phyloP scores from a whole-genome alignment of 176 grass and related monocot genomes.

The Cocos nucifera region DNA sequence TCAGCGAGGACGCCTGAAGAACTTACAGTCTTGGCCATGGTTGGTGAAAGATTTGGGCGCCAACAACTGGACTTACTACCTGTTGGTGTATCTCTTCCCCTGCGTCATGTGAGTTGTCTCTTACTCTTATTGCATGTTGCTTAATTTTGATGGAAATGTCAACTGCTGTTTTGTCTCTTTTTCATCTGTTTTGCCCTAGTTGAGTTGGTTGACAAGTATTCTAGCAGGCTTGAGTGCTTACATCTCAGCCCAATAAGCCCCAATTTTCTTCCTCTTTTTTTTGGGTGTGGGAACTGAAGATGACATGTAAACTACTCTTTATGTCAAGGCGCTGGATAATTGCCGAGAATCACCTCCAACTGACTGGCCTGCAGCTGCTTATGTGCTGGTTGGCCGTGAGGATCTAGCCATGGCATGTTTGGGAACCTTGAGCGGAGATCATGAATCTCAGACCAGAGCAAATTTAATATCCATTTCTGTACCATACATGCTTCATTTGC shows the following conservation, averaged over 20 bases:
- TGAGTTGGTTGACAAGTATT: no score
- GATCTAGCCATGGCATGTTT: conserved; percentile 63
- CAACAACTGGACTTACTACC: conserved; percentile 83
- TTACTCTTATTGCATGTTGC: background rate
- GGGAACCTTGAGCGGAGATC: conserved; percentile 45
- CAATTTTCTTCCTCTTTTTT: no score
- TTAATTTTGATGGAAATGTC: no score
- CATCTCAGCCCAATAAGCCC: no score
- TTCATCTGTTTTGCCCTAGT: no score
- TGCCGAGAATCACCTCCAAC: conserved; percentile 78
- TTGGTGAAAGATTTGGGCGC: conserved; percentile 77
- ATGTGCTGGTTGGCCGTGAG: conserved; percentile 84
- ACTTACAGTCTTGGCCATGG: conserved; percentile 81
- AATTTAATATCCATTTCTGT: conserved; percentile 73
- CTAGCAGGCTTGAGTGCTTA: no score
- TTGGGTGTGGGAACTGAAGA: no score
- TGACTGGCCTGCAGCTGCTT: conserved; percentile 81
- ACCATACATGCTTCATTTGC: conserved; percentile 95
- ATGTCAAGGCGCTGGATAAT: conserved; percentile 66
- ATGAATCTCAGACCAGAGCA: conserved; percentile 40
- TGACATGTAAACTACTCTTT: background rate
- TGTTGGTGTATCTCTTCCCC: conserved; percentile 76
- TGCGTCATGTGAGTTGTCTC: conserved; percentile 64
- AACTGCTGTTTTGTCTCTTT: no score
- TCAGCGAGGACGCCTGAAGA: conserved; percentile 65